phyloP scores from a whole-genome alignment of 2,329 filamentous ascomycete species.

The Balansia obtecta region DNA sequence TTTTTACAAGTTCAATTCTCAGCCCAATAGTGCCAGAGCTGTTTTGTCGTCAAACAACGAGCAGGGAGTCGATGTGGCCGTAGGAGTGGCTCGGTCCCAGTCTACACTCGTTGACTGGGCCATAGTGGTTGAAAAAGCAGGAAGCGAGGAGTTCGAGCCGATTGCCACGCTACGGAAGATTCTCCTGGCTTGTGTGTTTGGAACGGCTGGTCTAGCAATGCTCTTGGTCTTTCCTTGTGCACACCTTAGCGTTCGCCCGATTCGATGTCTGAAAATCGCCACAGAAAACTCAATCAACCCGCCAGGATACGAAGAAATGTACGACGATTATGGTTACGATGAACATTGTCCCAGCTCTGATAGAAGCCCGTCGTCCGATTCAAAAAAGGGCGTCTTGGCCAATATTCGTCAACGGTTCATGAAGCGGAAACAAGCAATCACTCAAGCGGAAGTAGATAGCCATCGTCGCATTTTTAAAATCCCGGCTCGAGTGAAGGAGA shows the following conservation, averaged over 20 bases:
- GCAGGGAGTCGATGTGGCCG: conserved; percentile 53
- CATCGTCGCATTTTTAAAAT: conserved; percentile 61
- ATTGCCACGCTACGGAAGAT: conserved; percentile 68
- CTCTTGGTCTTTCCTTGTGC: conserved; percentile 66
- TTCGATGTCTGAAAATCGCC: conserved; percentile 60
- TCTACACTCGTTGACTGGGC: conserved; percentile 68
- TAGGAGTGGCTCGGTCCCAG: conserved; percentile 65
- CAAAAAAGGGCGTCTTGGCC: conserved; percentile 28
- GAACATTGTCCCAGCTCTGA: conserved; percentile 29
- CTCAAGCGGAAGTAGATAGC: conserved; percentile 17
- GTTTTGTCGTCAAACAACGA: conserved; percentile 62
- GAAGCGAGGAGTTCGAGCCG: conserved; percentile 61
- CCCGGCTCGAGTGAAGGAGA: conserved; percentile 66
- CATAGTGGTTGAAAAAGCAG: conserved; percentile 65
- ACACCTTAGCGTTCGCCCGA: conserved; percentile 71
- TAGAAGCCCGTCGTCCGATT: conserved; percentile 30
- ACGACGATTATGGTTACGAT: conserved; percentile 28
- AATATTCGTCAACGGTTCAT: conserved; percentile 25
- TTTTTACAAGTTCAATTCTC: conserved; percentile 37
- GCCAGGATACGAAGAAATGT: conserved; percentile 42
- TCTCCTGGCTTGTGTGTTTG: conserved; percentile 74
- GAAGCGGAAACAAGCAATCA: conserved; percentile 18
- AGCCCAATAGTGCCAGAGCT: conserved; percentile 54
- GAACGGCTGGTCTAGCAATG: conserved; percentile 61
- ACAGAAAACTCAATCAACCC: conserved; percentile 63